A percentile compares a stretch with the other conserved stretches of the same genome.
phyloP scores from a whole-genome alignment of 1,284 basidiomycete species.

The Apiotrichum sp. region DNA sequence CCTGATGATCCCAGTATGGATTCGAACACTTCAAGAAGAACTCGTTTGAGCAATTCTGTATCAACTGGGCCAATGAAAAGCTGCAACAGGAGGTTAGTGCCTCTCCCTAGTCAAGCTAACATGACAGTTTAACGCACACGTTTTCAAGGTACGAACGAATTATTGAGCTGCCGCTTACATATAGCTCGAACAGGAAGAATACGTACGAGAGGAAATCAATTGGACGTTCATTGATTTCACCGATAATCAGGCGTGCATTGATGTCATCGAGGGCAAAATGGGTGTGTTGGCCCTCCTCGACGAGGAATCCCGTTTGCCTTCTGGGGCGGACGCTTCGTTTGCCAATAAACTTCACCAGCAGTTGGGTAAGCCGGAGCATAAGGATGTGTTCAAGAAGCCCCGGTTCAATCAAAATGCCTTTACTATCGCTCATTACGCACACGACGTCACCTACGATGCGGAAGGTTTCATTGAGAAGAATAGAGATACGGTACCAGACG shows the following conservation, averaged over 20 bases:
- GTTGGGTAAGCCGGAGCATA: conserved; percentile 76
- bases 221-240: conserved; percentile 99
- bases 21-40: conserved; percentile 99
- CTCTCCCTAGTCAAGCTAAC: conserved; percentile 11
- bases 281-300: conserved; percentile 92
- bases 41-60: conserved; percentile 99
- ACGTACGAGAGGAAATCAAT: conserved; percentile 95
- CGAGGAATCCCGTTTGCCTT: conserved; percentile 93
- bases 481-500: conserved; percentile 96
- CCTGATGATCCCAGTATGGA: conserved; percentile 56
- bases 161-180: not conserved
- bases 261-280: conserved; percentile 95
- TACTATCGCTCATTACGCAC: conserved; percentile 96
- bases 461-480: conserved; percentile 99
- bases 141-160: conserved; percentile 62
- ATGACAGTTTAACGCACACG: conserved; percentile 86
- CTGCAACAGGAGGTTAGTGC: conserved; percentile 75
- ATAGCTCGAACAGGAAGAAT: conserved; percentile 94
- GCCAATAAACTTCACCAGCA: conserved; percentile 89
- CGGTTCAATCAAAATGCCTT: conserved; percentile 95
- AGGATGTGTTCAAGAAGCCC: conserved; percentile 92
- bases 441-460: conserved; percentile 96
- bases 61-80: conserved; percentile 99
- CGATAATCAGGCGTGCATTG: conserved; percentile 98
- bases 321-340: conserved; percentile 89